Base-by-base conservation (phyloP, 148 eudicot species). In the Vaccinium macrocarpon region DNA sequence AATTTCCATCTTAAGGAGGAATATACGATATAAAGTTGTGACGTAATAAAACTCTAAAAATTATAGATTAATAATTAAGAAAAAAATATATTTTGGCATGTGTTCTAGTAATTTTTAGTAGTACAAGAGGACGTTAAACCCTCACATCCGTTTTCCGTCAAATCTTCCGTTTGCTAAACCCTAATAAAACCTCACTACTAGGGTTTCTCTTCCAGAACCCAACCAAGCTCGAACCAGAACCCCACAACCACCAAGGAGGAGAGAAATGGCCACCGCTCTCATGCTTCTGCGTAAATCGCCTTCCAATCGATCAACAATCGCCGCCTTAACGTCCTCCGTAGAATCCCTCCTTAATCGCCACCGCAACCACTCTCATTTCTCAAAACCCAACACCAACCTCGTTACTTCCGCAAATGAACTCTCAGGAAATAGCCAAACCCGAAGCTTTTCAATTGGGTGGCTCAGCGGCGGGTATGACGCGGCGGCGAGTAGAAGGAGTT, bases 301-400 rank as follows among this genome's bases (percentile, higher is more conserved):
- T 2, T 81, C 88, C 0, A 72, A 42, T 76, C 87, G 89, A 8
- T 46, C 84, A 10, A 72, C 78, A 0, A 9, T 90, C 75, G 71
- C 85, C 66, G 84, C 88, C 8, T 70, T 86, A 32, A 74, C 86
- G 62, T 68, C 12, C 50, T 85, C 83, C 64, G 49, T 82, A 68
- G 79, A 77, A 21, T 10, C 81, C 50, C 82, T 29, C 53, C 71
- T 53, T 79, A 48, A 51, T 81, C 71, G n/a, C 21, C 27, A 9
- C 38, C 16, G 42, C 10, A 7, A 72, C 19, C 68, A n/a, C 13
- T 25, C 51, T 75, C 50, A 19, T 35, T 16, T 51, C 77, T 38
- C 83, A 27, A 4, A 82, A 35, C 3, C 80, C 6, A 4, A 46
- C 11, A 74, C 38, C 25, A 51, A 84, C 9, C 59, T 10, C 23